These are phyloP conservation scores for Clarkia xantiana DNA, from an alignment of 345 rosid genomes.

Conservation along the genomic window DNA sequence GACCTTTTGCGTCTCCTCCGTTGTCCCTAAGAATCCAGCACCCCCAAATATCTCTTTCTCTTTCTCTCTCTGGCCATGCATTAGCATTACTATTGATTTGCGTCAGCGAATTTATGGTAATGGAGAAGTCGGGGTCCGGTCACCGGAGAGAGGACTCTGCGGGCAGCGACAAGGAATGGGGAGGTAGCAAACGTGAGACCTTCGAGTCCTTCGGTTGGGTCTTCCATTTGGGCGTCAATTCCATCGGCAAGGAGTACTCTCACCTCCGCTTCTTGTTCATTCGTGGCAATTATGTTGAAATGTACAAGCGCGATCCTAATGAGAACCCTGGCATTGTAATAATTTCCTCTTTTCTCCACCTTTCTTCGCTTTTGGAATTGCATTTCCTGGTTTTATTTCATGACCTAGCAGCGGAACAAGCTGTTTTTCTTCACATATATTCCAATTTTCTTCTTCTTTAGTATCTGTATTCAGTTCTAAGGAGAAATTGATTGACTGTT, in stretches of 20 bases:
- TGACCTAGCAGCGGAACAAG: too few relatives aligned
- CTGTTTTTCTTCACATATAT: too few relatives aligned
- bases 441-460: too few relatives aligned
- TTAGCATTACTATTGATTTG: background rate
- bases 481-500: too few relatives aligned
- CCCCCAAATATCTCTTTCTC: background rate
- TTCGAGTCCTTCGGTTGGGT: slow-evolving; percentile 70
- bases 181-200: slow-evolving; percentile 9
- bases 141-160: slow-evolving; percentile 7
- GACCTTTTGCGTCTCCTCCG: background rate
- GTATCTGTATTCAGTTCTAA: too few relatives aligned
- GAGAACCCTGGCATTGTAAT: slow-evolving; percentile 76
- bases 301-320: slow-evolving; percentile 91
- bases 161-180: background rate
- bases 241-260: slow-evolving; percentile 74
- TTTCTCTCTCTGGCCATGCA: background rate
- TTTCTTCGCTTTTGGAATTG: too few relatives aligned
- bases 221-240: slow-evolving; percentile 68
- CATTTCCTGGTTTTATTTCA: too few relatives aligned
- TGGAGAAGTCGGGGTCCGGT: background rate
- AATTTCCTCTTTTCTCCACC: background rate
- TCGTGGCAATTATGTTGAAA: slow-evolving; percentile 65
- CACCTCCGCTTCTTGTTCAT: slow-evolving; percentile 58
- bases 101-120: background rate
- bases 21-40: background rate